Base-by-base conservation (phyloP, 345 rosid genomes). In the Alliaria petiolata region DNA sequence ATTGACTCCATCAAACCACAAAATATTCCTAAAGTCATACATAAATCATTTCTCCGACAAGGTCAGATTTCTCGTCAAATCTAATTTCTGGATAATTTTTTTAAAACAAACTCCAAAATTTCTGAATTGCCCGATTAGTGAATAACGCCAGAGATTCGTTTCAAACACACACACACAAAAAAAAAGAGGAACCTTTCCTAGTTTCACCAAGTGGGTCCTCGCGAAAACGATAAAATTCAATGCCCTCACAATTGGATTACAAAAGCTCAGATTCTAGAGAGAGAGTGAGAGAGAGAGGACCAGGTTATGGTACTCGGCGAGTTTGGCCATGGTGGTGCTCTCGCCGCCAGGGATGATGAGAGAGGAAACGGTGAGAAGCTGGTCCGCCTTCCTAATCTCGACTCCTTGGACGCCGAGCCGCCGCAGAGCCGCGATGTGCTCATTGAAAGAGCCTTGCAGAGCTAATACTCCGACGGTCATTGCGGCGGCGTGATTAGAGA, bases 291-390 rank as follows among this genome's bases (percentile, higher is more conserved):
- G 31, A 36, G 62, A 44, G 17, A 10, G 6, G 15, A 91, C 97
- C 89, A 95, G 85, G 70, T 89, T 89, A 66, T 95, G 95, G 67
- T 67, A 88, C 75, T 88, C 84, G 14, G 99, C 97, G 67, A 95
- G 99, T 77, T 89, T 95, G 72, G 99, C 96, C 99, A 95, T 95
- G 76, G 97, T 89, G 79, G 97, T 95, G 86, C 97, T 95, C 79
- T 95, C 99, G 31, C 99, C 99, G 2, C 99, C 99, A 34, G 97
- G 99, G 53, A 95, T 95, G 69, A 95, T 95, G 52, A 95, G 90
- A 34, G 96, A 95, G 53, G 79, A 78, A 53, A 95, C 85, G 66
- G 67, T 49, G 39, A 77, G 69, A 64, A 95, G 91, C 83, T 93
- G 96, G 28, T 86, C 97, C 3, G 97, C 84, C 76, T 89, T 95